phyloP scores from a whole-genome alignment of 352 stramenopile species.

The Phytophthora pinifolia region DNA sequence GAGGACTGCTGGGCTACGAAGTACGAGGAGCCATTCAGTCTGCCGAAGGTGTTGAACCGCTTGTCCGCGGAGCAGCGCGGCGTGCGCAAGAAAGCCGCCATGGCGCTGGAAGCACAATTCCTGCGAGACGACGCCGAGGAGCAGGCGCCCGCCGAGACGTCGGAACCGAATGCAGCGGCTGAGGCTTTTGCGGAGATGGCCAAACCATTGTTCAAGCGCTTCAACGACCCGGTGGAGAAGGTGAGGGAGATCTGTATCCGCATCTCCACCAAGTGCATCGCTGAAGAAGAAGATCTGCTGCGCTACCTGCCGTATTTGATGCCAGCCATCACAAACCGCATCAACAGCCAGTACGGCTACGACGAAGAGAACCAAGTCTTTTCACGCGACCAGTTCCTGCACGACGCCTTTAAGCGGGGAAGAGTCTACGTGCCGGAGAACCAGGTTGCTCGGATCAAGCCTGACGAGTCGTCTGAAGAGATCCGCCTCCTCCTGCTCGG shows the following conservation, averaged over 20 bases:
- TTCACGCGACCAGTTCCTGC: slow-evolving; percentile 62
- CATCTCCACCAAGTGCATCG: slow-evolving; percentile 49
- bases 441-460: slow-evolving; percentile 43
- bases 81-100: slow-evolving; percentile 63
- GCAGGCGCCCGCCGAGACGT: not conserved
- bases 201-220: slow-evolving; percentile 81
- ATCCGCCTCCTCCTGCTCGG: slow-evolving; percentile 65
- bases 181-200: slow-evolving; percentile 48
- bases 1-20: not conserved
- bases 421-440: slow-evolving; percentile 56
- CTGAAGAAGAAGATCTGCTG: slow-evolving; percentile 55
- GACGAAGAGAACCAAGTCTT: slow-evolving; percentile 82
- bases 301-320: slow-evolving; percentile 75
- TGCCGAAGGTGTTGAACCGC: slow-evolving; percentile 59
- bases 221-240: slow-evolving; percentile 82
- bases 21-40: slow-evolving; percentile 32
- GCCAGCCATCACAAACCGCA: slow-evolving; percentile 61
- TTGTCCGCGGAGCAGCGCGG: slow-evolving; percentile 48
- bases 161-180: not conserved
- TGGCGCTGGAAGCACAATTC: slow-evolving; percentile 50
- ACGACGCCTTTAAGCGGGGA: slow-evolving; percentile 75
- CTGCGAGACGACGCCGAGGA: slow-evolving; percentile 14
- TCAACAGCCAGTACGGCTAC: slow-evolving; percentile 65
- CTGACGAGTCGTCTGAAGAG: slow-evolving; percentile 74
- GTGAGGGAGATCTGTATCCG: slow-evolving; percentile 72